Conservation (phyloP, 1,139 yeast genomes). For the Scheffersomyces segobiensis region DNA sequence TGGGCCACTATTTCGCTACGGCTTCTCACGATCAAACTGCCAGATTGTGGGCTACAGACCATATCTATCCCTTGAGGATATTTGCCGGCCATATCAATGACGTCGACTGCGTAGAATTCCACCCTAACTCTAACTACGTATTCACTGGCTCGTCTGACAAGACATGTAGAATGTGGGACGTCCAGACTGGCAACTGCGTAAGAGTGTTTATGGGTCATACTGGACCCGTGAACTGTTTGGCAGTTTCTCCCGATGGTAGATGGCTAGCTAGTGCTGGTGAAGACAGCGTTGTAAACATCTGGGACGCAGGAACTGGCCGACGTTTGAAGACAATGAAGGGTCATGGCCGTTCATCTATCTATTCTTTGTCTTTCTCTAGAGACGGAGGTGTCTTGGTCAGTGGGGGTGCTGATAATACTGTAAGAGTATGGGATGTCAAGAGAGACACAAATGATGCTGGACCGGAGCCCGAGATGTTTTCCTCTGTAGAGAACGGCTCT, state of each 20-base stretch:
- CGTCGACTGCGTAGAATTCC: conserved; percentile 93
- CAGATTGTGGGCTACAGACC: conserved; percentile 96
- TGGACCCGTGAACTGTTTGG: conserved; percentile 79
- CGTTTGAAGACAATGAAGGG: conserved; percentile 83
- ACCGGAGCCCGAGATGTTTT: conserved; percentile 76
- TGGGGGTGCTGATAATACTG: conserved; percentile 91
- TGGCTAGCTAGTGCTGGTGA: conserved; percentile 97
- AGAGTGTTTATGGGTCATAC: conserved; percentile 95
- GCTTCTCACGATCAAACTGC: conserved; percentile 99
- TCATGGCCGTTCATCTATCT: conserved; percentile 84
- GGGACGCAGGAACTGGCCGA: conserved; percentile 95
- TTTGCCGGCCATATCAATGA: conserved; percentile 98
- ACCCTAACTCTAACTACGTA: conserved; percentile 92
- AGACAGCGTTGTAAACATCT: conserved; percentile 82
- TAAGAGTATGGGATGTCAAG: conserved; percentile 94
- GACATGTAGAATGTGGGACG: conserved; percentile 98
- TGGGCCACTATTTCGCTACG: conserved; percentile 96
- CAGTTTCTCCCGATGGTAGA: conserved; percentile 95
- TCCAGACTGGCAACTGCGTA: conserved; percentile 83
- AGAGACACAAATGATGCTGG: conserved; percentile 80
- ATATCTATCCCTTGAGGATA: conserved; percentile 90
- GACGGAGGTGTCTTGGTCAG: conserved; percentile 90
- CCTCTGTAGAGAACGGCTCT: conserved; percentile 23
- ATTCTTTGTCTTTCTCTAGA: conserved; percentile 79
- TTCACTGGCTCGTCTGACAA: conserved; percentile 95